These are phyloP conservation scores for Aspergillus latus DNA, from an alignment of 2,329 filamentous ascomycete genomes.

Conservation along the genomic window DNA sequence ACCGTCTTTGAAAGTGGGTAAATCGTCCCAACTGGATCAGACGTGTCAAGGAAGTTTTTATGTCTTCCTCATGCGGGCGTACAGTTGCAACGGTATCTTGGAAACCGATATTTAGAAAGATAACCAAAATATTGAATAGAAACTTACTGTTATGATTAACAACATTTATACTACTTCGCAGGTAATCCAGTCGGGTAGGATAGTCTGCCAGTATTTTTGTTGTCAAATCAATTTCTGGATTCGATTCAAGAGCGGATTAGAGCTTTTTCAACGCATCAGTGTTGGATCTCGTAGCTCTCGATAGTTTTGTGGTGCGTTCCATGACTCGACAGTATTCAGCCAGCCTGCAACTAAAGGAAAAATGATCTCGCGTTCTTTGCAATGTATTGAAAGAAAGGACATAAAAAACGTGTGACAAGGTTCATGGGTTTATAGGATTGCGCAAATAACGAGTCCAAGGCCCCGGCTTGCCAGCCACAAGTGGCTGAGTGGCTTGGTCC, in stretches of 20 bases:
- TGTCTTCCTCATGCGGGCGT: slow-evolving; percentile 19
- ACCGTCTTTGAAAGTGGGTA: slow-evolving; percentile 20
- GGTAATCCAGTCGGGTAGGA: slow-evolving; percentile 19
- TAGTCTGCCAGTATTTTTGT: slow-evolving; percentile 22
- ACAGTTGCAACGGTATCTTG: slow-evolving; percentile 2
- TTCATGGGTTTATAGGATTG: too few relatives aligned
- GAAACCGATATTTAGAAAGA: slow-evolving; percentile 9
- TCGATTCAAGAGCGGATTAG: slow-evolving; percentile 19
- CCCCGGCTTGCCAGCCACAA: too few relatives aligned
- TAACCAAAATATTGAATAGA: neutral
- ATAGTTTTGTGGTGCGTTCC: slow-evolving; percentile 8
- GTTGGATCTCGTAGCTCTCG: slow-evolving; percentile 27
- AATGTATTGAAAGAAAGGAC: too few relatives aligned
- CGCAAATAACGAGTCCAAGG: too few relatives aligned
- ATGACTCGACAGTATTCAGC: neutral
- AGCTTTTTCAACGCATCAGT: slow-evolving; percentile 24
- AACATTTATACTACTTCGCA: slow-evolving; percentile 15
- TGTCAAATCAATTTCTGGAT: slow-evolving; percentile 27
- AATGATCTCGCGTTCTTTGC: too few relatives aligned
- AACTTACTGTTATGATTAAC: slow-evolving; percentile 9
- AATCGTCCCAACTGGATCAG: slow-evolving; percentile 16
- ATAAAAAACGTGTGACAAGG: too few relatives aligned
- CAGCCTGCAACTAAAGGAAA: too few relatives aligned
- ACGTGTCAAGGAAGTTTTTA: slow-evolving; percentile 18
- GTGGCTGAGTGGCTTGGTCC: too few relatives aligned